phyloP scores from a whole-genome alignment of 352 stramenopile species.

The Pythium utonaiense region DNA sequence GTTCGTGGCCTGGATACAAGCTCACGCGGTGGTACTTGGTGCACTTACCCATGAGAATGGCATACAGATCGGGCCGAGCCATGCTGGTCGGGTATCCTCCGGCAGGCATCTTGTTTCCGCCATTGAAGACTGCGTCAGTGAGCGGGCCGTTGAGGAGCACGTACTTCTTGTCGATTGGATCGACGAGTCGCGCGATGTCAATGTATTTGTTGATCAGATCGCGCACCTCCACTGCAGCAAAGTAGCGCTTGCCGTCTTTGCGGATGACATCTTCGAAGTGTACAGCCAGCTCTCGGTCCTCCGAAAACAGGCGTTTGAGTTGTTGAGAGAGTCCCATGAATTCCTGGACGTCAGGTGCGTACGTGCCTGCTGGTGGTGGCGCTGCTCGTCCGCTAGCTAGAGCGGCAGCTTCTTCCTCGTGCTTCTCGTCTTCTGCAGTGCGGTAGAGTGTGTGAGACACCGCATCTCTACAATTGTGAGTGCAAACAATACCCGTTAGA shows the following conservation, averaged over 20 bases:
- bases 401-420: conserved; percentile 38
- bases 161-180: conserved; percentile 62
- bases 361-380: conserved; percentile 55
- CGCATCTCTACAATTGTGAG: conserved; percentile 45
- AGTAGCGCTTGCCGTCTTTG: conserved; percentile 51
- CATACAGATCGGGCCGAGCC: conserved; percentile 48
- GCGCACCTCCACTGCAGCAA: conserved; percentile 43
- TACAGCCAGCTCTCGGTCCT: conserved; percentile 23
- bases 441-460: conserved; percentile 46
- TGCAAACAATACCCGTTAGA: not conserved
- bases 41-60: conserved; percentile 56
- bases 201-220: conserved; percentile 64
- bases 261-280: conserved; percentile 19
- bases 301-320: conserved; percentile 50
- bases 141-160: conserved; percentile 58
- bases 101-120: conserved; percentile 49
- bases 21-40: conserved; percentile 65
- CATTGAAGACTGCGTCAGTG: conserved; percentile 61
- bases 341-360: conserved; percentile 63
- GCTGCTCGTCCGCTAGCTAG: conserved; percentile 32
- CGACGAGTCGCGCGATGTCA: conserved; percentile 47
- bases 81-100: conserved; percentile 63
- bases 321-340: conserved; percentile 52
- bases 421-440: conserved; percentile 49
- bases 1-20: conserved; percentile 65